Evolutionary conservation across 2,329 filamentous ascomycete genomes (phyloP), one percentile per base, ranked within the genome.

Genomic region (Penicillium expansum): DNA sequence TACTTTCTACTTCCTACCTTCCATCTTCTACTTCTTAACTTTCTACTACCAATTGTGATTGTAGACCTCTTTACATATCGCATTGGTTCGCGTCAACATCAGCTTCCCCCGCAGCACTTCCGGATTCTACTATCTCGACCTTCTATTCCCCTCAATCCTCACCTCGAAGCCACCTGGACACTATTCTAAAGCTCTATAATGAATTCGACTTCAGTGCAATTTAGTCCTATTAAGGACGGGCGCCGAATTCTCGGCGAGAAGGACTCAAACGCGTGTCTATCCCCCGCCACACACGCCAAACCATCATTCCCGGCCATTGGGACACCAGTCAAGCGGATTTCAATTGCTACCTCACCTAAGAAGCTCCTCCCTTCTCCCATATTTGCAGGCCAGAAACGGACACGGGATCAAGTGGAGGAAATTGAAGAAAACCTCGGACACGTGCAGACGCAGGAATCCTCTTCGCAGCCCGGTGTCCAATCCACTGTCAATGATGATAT

Each of bases 221-320:
- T 66, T 57, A 76, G 69, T 55, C 70, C 73, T 5, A 55, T 69
- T 54, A 74, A 74, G 61, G 69, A 73, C 30, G 70, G 71, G 42
- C 67, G 75, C 64, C 75, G 68, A 45, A 70, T 76, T 51, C 71
- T 77, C 52, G 71, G 74, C 33, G 74, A 76, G 56, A 77, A 76
- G 62, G 70, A 71, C 56, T 59, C 69, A 63, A 77, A 77, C 73
- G 71, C 74, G 69, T 74, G 69, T 60, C 60, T 75, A 43, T 72
- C 73, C 30, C 71, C 71, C 27, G 66, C 67, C 38, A 60, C 54
- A 52, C 58, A 60, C 38, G 57, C 30, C 57, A 67, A 67, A 62
- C 54, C 60, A 20, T 48, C 62, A 27, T 59, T 65, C 42, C 52
- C 57, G 24, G 57, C 55, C 37, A 44, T 60, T 41, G 58, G 60